Evolutionary conservation across 495 filamentous ascomycete genomes (phyloP).

Genomic region (Sordaria brevicollis): DNA sequence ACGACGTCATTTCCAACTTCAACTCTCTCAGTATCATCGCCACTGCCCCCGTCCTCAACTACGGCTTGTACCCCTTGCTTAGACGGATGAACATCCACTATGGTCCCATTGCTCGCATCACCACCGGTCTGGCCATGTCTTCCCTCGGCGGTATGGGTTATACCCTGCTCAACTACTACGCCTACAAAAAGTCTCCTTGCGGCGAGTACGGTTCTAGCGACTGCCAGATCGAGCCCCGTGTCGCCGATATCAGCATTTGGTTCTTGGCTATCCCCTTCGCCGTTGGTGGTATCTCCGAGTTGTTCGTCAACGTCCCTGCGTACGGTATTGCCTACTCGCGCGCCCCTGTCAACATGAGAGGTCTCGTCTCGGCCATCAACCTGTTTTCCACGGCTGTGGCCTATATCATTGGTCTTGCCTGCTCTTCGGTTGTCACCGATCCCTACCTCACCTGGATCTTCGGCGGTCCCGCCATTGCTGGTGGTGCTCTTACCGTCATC

Average conservation of each 20-base stretch:
- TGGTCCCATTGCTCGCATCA: conserved; percentile 64
- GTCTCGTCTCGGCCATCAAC: conserved; percentile 56
- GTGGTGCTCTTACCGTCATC: conserved; percentile 30
- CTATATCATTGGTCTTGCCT: conserved; percentile 48
- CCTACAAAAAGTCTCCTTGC: conserved; percentile 49
- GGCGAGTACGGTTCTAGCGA: conserved; percentile 35
- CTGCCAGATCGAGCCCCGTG: conserved; percentile 29
- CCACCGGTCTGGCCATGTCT: conserved; percentile 57
- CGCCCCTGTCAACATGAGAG: conserved; percentile 57
- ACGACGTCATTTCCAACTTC: conserved; percentile 70
- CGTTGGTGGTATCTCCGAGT: conserved; percentile 53
- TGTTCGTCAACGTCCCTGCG: conserved; percentile 59
- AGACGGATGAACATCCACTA: conserved; percentile 55
- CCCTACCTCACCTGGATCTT: conserved; percentile 51
- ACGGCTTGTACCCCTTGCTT: conserved; percentile 54
- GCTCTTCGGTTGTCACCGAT: conserved; percentile 49
- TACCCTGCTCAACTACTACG: conserved; percentile 61
- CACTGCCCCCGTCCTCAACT: conserved; percentile 56
- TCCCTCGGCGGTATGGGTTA: conserved; percentile 54
- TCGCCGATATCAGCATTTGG: conserved; percentile 41
- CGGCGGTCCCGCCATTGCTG: conserved; percentile 37
- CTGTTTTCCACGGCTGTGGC: conserved; percentile 50
- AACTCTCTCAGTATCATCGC: conserved; percentile 64
- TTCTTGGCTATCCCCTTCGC: conserved; percentile 41
- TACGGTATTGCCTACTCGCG: conserved; percentile 66